phyloP scores from a whole-genome alignment of 139 green algal species.

The Auxenochlorella pyrenoidosa region DNA sequence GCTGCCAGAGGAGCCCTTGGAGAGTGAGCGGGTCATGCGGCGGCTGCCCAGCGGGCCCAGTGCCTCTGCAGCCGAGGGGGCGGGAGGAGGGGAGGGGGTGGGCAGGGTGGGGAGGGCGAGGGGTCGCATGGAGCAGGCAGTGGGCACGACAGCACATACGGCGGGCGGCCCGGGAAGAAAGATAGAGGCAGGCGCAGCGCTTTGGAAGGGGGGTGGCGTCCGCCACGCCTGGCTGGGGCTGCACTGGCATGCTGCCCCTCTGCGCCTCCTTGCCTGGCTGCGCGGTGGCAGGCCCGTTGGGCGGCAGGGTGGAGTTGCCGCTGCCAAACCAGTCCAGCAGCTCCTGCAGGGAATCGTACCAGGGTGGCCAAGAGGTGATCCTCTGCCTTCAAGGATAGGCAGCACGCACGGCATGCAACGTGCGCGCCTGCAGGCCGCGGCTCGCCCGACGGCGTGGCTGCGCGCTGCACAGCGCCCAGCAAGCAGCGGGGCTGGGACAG shows the following conservation, averaged over 20 bases:
- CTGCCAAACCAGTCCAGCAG: constrained; percentile 26
- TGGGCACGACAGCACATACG: too few species aligned
- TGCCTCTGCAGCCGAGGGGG: neutral
- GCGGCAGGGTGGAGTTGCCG: neutral
- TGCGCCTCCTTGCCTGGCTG: neutral
- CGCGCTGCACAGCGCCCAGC: too few species aligned
- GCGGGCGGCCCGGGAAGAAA: too few species aligned
- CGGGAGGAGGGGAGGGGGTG: too few species aligned
- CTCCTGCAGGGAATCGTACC: neutral
- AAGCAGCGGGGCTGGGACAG: neutral
- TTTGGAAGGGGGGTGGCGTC: too few species aligned
- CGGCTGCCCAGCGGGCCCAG: neutral
- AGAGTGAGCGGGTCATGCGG: constrained; percentile 36
- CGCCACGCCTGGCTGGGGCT: too few species aligned
- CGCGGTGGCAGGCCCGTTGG: neutral
- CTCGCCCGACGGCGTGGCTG: too few species aligned
- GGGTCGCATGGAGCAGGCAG: neutral
- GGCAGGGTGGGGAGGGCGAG: too few species aligned
- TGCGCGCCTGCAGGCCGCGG: neutral
- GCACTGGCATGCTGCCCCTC: too few species aligned
- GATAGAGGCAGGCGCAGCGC: too few species aligned
- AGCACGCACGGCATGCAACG: neutral
- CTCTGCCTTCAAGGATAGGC: neutral
- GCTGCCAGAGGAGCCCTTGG: constrained; percentile 8
- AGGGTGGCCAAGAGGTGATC: too few species aligned